These are phyloP conservation scores for Betula pendula DNA, from an alignment of 306 rosid species.

Conservation along the genomic window DNA sequence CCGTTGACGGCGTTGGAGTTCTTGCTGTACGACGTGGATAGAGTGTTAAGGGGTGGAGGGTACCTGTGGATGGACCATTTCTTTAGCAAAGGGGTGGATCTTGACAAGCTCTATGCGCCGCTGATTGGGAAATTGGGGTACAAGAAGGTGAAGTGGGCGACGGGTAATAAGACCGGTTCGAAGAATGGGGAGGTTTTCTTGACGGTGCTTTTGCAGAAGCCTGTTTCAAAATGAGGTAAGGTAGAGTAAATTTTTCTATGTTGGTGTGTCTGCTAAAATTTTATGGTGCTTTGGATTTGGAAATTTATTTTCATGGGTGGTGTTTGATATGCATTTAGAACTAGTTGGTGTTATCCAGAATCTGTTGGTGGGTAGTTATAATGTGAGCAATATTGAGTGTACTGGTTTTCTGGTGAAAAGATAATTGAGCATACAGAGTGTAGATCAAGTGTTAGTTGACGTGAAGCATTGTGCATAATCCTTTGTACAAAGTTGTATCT, in stretches of 20 bases:
- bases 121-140: conserved; percentile 83
- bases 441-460: not conserved
- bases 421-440: not conserved
- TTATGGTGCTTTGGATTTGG: not conserved
- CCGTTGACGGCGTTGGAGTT: conserved; percentile 77
- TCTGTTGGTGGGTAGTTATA: conserved; percentile 8
- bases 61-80: conserved; percentile 91
- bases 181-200: conserved; percentile 81
- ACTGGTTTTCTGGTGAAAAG: not conserved
- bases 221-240: conserved; percentile 62
- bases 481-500: not conserved
- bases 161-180: conserved; percentile 59
- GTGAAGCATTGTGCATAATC: not conserved
- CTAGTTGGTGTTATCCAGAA: not conserved
- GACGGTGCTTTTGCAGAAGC: conserved; percentile 90
- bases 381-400: not conserved
- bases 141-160: conserved; percentile 93
- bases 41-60: conserved; percentile 89
- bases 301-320: not conserved
- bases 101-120: conserved; percentile 71
- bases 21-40: conserved; percentile 70
- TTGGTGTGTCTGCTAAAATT: not conserved
- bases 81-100: conserved; percentile 74
- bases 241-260: conserved; percentile 11
- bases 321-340: not conserved